Percentiles rank a stretch among this genome's conserved stretches.
These are phyloP conservation scores for Suhomyces ambrosiae DNA, from an alignment of 1,139 yeast species.

Conservation along the genomic window DNA sequence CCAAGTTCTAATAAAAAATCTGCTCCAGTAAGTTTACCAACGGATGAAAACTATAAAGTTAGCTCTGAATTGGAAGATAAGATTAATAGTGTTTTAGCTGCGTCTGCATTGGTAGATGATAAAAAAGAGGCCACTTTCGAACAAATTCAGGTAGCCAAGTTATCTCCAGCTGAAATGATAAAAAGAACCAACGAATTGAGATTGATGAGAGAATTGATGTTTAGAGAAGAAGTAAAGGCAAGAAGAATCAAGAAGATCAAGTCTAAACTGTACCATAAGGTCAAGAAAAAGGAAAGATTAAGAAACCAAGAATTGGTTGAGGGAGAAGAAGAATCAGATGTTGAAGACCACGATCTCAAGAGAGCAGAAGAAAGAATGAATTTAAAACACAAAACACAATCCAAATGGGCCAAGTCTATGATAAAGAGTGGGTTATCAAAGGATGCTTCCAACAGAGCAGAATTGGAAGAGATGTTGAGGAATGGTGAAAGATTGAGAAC, in stretches of 20 bases:
- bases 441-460: constrained; percentile 80
- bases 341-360: constrained; percentile 66
- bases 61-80: constrained; percentile 68
- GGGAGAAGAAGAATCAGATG: constrained; percentile 55
- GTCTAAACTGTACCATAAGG: constrained; percentile 84
- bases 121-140: constrained; percentile 81
- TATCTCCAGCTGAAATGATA: constrained; percentile 77
- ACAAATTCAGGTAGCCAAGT: constrained; percentile 78
- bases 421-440: constrained; percentile 87
- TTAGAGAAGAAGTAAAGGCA: constrained; percentile 89
- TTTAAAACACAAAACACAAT: constrained; percentile 82
- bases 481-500: constrained; percentile 78
- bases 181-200: constrained; percentile 82
- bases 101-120: constrained; percentile 72
- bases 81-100: constrained; percentile 60
- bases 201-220: constrained; percentile 93
- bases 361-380: constrained; percentile 94
- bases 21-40: constrained; percentile 42
- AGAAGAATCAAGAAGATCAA: constrained; percentile 91
- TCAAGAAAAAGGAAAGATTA: constrained; percentile 81
- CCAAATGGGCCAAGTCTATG: constrained; percentile 91
- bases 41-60: constrained; percentile 37
- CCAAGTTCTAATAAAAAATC: constrained; percentile 49
- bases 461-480: constrained; percentile 90
- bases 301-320: constrained; percentile 72